These are phyloP conservation scores for Serendipita indica DNA, from an alignment of 768 basidiomycete species.

Conservation along the genomic window DNA sequence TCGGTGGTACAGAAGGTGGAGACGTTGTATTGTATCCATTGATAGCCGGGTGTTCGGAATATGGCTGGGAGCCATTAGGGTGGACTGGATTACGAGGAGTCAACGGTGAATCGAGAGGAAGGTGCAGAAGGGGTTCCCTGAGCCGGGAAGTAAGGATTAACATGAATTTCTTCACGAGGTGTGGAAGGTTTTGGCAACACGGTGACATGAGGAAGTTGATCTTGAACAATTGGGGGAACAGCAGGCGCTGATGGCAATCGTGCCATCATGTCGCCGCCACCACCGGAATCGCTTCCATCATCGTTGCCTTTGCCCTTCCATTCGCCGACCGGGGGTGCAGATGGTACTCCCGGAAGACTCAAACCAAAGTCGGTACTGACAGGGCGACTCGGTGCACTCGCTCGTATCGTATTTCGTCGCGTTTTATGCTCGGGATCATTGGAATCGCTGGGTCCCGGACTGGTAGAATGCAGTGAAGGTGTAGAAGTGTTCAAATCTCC, in stretches of 20 bases:
- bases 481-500: not conserved
- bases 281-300: not conserved
- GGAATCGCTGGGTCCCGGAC: not conserved
- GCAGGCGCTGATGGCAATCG: not conserved
- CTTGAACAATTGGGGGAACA: not conserved
- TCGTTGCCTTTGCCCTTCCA: not conserved
- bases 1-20: slow-evolving; percentile 15
- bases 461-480: not conserved
- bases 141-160: slow-evolving; percentile 12
- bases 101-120: not conserved
- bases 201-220: not conserved
- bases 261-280: not conserved
- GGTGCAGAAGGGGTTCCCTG: not conserved
- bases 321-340: slow-evolving; percentile 12
- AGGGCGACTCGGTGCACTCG: not conserved
- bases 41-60: not conserved
- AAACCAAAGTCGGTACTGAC: not conserved
- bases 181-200: not conserved
- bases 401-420: not conserved
- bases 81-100: slow-evolving; percentile 11
- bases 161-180: not conserved
- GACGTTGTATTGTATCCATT: not conserved
- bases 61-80: not conserved
- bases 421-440: not conserved
- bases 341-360: slow-evolving; percentile 13